These are phyloP conservation scores for Auricularia cornea DNA, from an alignment of 768 basidiomycete genomes.

Conservation along the genomic window DNA sequence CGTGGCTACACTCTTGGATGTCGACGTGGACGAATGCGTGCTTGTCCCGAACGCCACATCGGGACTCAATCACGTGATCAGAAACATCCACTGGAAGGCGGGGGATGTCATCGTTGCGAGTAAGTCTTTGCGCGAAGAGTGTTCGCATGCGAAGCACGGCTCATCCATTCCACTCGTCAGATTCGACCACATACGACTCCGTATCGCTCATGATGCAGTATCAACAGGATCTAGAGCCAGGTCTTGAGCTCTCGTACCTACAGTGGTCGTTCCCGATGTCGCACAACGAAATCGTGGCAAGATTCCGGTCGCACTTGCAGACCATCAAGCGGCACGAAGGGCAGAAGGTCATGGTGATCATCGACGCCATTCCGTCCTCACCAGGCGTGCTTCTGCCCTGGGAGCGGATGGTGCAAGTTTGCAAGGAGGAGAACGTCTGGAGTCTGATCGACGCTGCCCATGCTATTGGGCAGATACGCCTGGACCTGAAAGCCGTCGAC, in stretches of 20 bases:
- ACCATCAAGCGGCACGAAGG: conserved; percentile 19
- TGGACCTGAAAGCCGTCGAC: conserved; percentile 44
- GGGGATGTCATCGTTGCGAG: conserved; percentile 60
- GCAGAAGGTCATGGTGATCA: conserved; percentile 53
- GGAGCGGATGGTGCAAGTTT: conserved; percentile 59
- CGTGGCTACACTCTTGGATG: conserved; percentile 23
- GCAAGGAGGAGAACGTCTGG: conserved; percentile 51
- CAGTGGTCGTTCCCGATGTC: conserved; percentile 47
- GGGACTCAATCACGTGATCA: conserved; percentile 57
- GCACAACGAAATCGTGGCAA: conserved; percentile 44
- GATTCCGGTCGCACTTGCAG: conserved; percentile 34
- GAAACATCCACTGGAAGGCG: conserved; percentile 58
- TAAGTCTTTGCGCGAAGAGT: conserved; percentile 21
- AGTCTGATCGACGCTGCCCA: conserved; percentile 78
- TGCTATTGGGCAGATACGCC: conserved; percentile 56
- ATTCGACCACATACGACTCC: conserved; percentile 50
- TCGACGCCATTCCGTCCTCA: conserved; percentile 56
- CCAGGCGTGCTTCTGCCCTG: conserved; percentile 64
- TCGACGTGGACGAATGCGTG: conserved; percentile 22
- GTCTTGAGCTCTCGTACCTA: conserved; percentile 45
- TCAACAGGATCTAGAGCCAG: conserved; percentile 45
- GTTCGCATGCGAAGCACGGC: background rate
- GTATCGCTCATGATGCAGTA: conserved; percentile 43
- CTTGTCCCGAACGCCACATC: conserved; percentile 53
- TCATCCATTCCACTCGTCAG: conserved; percentile 22